phyloP scores from a whole-genome alignment of 1,284 basidiomycete genomes.

The Boletus nobilissimus region DNA sequence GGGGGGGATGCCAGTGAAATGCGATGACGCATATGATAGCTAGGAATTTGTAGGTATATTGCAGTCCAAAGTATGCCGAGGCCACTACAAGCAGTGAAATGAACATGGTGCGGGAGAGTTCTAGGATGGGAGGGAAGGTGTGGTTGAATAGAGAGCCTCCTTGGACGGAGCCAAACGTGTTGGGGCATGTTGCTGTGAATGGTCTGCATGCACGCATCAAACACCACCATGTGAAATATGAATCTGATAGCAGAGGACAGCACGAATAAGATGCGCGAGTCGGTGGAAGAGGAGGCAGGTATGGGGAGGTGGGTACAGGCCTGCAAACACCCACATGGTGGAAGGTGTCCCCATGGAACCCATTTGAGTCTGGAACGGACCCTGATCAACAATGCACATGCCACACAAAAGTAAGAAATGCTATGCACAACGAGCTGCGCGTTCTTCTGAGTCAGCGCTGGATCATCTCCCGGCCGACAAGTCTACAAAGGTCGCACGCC shows the following conservation, averaged over 20 bases:
- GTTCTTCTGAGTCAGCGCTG: constrained; percentile 25
- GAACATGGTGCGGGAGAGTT: constrained; percentile 54
- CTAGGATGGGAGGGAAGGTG: constrained; percentile 51
- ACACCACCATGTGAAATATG: constrained; percentile 24
- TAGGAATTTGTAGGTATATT: constrained; percentile 54
- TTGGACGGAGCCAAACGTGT: constrained; percentile 30
- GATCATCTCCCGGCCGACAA: constrained; percentile 30
- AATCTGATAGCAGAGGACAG: not conserved
- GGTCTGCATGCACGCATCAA: constrained; percentile 30
- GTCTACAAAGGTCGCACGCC: constrained; percentile 39
- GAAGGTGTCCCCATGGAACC: constrained; percentile 30
- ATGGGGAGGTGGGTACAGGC: constrained; percentile 25
- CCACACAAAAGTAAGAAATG: not conserved
- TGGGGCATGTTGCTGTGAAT: constrained; percentile 29
- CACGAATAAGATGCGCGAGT: constrained; percentile 30
- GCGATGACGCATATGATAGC: constrained; percentile 56
- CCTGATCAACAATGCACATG: not conserved
- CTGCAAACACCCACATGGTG: constrained; percentile 34
- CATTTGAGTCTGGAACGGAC: constrained; percentile 33
- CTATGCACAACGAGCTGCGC: constrained; percentile 34
- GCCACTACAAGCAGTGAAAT: constrained; percentile 56
- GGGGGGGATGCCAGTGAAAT: constrained; percentile 46
- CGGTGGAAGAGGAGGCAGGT: constrained; percentile 6
- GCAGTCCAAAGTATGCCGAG: constrained; percentile 57
- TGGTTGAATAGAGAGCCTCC: constrained; percentile 61